These are phyloP conservation scores for Plasmodium sp. DNA, from an alignment of 169 alveolate species.

Conservation along the genomic window DNA sequence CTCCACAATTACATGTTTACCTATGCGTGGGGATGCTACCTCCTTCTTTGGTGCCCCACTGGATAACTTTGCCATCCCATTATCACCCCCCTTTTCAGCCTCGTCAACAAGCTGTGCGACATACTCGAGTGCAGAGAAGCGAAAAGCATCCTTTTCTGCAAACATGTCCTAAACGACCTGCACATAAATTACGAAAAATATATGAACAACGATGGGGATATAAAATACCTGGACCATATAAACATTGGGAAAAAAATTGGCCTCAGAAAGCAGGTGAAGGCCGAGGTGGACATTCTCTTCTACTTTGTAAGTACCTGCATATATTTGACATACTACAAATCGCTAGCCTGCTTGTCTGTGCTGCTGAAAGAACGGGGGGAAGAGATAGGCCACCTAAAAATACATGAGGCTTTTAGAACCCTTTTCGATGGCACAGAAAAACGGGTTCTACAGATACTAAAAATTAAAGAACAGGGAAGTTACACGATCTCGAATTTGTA, in stretches of 20 bases:
- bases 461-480: slow-evolving; percentile 20
- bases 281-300: slow-evolving; percentile 14
- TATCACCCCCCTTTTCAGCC: not conserved
- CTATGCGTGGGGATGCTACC: not conserved
- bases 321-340: slow-evolving; percentile 36
- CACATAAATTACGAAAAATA: slow-evolving; percentile 46
- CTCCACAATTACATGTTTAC: not conserved
- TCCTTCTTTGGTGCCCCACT: not conserved
- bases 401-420: not conserved
- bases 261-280: not conserved
- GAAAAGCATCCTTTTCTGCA: slow-evolving; percentile 52
- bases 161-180: slow-evolving; percentile 12
- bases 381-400: not conserved
- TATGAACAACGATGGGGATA: slow-evolving; percentile 61
- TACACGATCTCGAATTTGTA: slow-evolving; percentile 13
- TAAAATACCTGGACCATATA: slow-evolving; percentile 44
- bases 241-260: slow-evolving; percentile 22
- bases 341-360: slow-evolving; percentile 16
- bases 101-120: slow-evolving; percentile 18
- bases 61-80: not conserved
- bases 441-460: slow-evolving; percentile 13
- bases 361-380: not conserved
- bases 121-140: slow-evolving; percentile 49
- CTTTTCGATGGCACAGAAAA: slow-evolving; percentile 26
- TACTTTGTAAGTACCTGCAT: slow-evolving; percentile 40